Base-by-base conservation (phyloP, 2,329 filamentous ascomycete species). In the Venturia aucupariae region DNA sequence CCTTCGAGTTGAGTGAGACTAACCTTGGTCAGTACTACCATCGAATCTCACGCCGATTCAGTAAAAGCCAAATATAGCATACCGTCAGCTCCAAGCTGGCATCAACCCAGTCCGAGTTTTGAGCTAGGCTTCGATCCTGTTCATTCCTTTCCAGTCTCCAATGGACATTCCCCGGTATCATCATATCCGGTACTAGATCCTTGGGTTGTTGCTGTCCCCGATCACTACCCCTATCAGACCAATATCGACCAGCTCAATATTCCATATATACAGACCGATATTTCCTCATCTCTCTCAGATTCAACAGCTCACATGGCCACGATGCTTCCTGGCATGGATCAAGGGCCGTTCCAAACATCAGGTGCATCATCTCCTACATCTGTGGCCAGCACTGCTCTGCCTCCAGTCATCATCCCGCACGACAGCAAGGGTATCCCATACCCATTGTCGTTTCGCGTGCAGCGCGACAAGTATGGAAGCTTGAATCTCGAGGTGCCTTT, bases 401-500 rank as follows among this genome's bases (percentile, higher is more conserved):
- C 62, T 27, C 48, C 62, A 15, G 48, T 30, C 22, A 41, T 42
- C 2, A 27, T 63, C 10, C 44, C 27, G 15, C 51, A 41, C 17
- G n/a, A 19, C 38, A 4, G 10, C n/a, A 57, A 57, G 32, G 48
- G 54, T 3, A 22, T 42, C 10, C 63, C 63, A 27, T 64, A 64
- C 59, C 63, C 63, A 44, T 32, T 64, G 5, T 10, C 22, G 30
- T 64, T 42, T 6, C 32, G 22, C 24, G 54, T 30, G 11, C 54
- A 46, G 24, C 51, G 39, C 30, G 63, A 61, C 44, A 64, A 51
- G 24, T 61, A 64, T 51, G 63, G 55, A 38, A 61, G 27, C 19
- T 24, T 64, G n/a, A 24, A 64, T 39, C 27, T 64, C 7, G 64
- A 65, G 51, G 44, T 44, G n/a, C 46, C 39, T 22, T 35, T 62